A percentile compares a stretch with the other conserved stretches of the same genome.
phyloP scores from a whole-genome alignment of 176 grass and related monocot species.

The Stipa capillata region DNA sequence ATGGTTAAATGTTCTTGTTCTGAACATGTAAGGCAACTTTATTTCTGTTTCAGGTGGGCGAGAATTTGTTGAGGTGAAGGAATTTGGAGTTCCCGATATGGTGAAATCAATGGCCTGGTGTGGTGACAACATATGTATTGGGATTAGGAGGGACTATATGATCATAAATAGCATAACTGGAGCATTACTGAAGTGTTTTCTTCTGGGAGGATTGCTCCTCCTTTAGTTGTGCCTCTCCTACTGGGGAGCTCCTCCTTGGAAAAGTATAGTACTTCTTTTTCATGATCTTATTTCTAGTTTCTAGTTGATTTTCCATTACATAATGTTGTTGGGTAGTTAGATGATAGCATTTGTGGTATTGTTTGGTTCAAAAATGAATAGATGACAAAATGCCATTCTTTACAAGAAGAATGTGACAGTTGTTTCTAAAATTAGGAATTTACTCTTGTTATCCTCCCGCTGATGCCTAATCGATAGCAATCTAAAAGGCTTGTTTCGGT shows the following conservation, averaged over 20 bases:
- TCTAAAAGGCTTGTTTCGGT: neutral
- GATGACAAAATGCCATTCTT: neutral
- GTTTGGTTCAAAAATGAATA: constrained; percentile 11
- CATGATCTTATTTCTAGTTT: neutral
- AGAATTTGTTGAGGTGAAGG: constrained; percentile 94
- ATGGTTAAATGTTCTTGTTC: constrained; percentile 11
- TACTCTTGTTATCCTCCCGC: neutral
- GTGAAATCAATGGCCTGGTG: constrained; percentile 96
- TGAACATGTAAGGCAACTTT: constrained; percentile 4
- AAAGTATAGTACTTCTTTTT: constrained; percentile 47
- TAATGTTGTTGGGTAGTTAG: constrained; percentile 1
- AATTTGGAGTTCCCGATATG: constrained; percentile 77
- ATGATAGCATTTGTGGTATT: neutral
- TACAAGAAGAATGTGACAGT: neutral
- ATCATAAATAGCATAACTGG: constrained; percentile 90
- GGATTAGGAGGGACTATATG: constrained; percentile 83
- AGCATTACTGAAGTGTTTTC: constrained; percentile 81
- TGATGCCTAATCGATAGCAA: neutral
- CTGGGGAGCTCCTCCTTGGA: constrained; percentile 79
- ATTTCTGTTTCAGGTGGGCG: constrained; percentile 54
- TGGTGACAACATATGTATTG: constrained; percentile 89
- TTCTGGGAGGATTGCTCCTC: constrained; percentile 85
- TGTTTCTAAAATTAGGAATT: neutral
- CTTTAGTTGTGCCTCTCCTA: constrained; percentile 82
- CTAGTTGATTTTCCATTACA: constrained; percentile 10